These are phyloP conservation scores for Geranium rotundifolium DNA, from an alignment of 345 rosid species.

Conservation along the genomic window DNA sequence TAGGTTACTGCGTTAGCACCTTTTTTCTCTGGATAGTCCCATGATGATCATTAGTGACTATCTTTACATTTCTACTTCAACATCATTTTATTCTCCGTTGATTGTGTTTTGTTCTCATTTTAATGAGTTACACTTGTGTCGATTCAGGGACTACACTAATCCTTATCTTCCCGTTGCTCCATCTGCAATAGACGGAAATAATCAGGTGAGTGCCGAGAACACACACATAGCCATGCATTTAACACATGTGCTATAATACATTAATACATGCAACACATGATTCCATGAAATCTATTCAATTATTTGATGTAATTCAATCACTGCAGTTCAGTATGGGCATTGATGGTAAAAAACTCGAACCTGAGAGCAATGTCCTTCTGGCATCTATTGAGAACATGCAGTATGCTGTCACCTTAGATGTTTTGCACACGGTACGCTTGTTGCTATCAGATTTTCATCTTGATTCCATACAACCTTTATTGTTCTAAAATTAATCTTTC, in stretches of 20 bases:
- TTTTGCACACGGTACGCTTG: constrained; percentile 65
- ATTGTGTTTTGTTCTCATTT: not conserved
- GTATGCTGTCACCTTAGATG: constrained; percentile 96
- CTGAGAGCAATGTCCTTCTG: constrained; percentile 96
- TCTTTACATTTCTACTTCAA: too few relatives aligned
- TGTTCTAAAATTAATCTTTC: not conserved
- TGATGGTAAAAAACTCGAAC: constrained; percentile 92
- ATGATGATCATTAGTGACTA: too few relatives aligned
- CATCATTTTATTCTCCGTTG: too few relatives aligned
- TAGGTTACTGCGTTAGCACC: too few relatives aligned
- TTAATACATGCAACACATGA: not conserved
- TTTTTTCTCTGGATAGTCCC: too few relatives aligned
- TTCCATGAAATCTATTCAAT: not conserved
- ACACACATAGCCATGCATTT: not conserved
- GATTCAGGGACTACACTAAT: constrained; percentile 88
- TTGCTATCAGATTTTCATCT: not conserved
- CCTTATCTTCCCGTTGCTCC: constrained; percentile 95
- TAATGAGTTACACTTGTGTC: constrained; percentile 5
- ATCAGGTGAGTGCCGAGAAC: constrained; percentile 40
- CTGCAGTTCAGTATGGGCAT: constrained; percentile 59
- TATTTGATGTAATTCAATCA: not conserved
- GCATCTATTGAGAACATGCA: constrained; percentile 99
- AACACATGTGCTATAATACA: too few relatives aligned
- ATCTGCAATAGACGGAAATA: constrained; percentile 86
- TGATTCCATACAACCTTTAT: not conserved